Conservation (phyloP, 352 stramenopile species). For the Phytopythium helicoides region DNA sequence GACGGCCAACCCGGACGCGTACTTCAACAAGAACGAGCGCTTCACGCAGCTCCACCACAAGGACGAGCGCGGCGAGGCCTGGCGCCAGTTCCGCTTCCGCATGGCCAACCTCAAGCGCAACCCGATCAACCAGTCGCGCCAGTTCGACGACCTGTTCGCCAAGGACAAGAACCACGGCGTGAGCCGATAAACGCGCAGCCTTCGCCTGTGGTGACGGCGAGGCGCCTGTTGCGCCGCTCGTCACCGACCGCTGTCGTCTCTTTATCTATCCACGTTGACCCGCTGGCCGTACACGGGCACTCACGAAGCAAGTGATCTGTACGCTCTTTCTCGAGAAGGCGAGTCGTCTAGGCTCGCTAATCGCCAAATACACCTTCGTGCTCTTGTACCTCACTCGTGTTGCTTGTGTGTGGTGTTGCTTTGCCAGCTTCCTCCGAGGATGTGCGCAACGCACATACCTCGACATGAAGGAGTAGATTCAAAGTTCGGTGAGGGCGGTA, state of each 20-base stretch:
- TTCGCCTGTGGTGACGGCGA: background rate
- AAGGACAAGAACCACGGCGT: conserved; percentile 55
- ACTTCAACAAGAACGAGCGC: conserved; percentile 63
- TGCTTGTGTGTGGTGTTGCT: no score
- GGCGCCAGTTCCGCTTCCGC: conserved; percentile 64
- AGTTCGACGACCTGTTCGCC: conserved; percentile 55
- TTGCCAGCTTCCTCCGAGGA: no score
- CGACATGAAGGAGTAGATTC: no score
- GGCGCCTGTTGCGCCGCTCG: background rate
- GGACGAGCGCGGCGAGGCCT: conserved; percentile 33
- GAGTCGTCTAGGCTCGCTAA: background rate
- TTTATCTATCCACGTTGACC: conserved; percentile 3
- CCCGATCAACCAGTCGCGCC: conserved; percentile 71
- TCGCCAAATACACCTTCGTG: conserved; percentile 1
- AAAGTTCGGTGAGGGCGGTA: no score
- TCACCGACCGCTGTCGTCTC: background rate
- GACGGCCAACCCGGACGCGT: conserved; percentile 58
- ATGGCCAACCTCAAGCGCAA: conserved; percentile 66
- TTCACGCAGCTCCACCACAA: conserved; percentile 44
- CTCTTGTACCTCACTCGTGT: background rate
- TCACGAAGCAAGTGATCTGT: conserved; percentile 2
- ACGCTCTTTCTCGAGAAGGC: background rate
- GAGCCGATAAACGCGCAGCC: conserved; percentile 34
- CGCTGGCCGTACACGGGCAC: background rate
- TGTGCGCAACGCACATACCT: no score